Base-by-base conservation (phyloP, 352 stramenopile genomes). In the Globisporangium cylindrosporum region DNA sequence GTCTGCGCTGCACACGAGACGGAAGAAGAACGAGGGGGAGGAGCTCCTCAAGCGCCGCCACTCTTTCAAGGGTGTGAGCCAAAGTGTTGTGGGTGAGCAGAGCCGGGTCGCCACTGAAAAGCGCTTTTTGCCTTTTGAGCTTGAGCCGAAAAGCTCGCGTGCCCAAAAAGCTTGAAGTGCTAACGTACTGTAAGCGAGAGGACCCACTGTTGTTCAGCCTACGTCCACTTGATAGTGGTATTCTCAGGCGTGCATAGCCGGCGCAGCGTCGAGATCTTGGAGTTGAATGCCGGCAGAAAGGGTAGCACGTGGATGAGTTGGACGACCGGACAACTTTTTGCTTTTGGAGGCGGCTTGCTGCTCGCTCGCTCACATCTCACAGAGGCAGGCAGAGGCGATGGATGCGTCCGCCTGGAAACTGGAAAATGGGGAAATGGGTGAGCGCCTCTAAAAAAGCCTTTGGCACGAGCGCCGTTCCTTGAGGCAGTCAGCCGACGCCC, bases 221-320 rank as follows among this genome's bases (percentile, higher is more conserved):
- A 38, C 36, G 25, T 38, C 41, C 34, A 48, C 58, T 10, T 24
- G 34, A 59, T 2, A 22, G 51, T 67, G 22, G 61, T 15, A 67
- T 18, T 7, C 14, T 5, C 0, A 25, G 0, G 8, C 2, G 46
- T 7, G 24, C 61, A 57, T 32, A 67, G 34, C 5, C 61, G 24
- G 48, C 20, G 0, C 46, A 38, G 12, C 10, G 1, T 29, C 18
- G 61, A 59, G 61, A 57, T 59, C 61, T 58, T 59, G 29, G 61
- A 67, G 61, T 67, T 57, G 61, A 67, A 58, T 60, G 29, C 34
- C 25, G 18, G 18, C 20, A 66, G 41, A 66, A 32, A 56, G 43
- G 20, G 27, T 25, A 25, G 0, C 18, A 24, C n/a, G 49, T 12
- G 27, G 24, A 18, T 5, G 55, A 60, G 55, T 43, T 60, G 18